A percentile compares a stretch with the other conserved stretches of the same genome.
phyloP scores from a whole-genome alignment of 2,329 filamentous ascomycete species.

The Sphaerostilbella broomeana region DNA sequence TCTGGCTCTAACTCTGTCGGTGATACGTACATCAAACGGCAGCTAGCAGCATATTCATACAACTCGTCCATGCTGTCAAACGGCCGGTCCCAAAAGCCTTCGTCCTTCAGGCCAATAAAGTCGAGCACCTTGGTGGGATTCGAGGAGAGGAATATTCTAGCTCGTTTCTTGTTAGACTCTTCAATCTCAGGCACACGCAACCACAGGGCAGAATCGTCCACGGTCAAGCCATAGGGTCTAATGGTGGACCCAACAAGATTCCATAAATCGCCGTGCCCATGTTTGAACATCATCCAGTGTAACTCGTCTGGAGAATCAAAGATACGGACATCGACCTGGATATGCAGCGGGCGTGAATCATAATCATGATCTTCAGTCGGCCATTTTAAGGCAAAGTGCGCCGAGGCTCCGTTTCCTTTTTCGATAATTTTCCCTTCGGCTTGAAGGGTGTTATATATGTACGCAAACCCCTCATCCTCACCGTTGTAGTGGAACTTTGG shows the following conservation, averaged over 20 bases:
- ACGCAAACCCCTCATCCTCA: slow-evolving; percentile 25
- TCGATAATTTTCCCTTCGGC: slow-evolving; percentile 35
- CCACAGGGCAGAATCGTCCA: slow-evolving; percentile 57
- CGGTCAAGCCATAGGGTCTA: slow-evolving; percentile 58
- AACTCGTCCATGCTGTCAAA: slow-evolving; percentile 51
- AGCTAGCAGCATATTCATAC: slow-evolving; percentile 54
- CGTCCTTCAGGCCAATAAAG: slow-evolving; percentile 55
- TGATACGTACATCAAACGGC: slow-evolving; percentile 50
- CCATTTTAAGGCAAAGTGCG: slow-evolving; percentile 51
- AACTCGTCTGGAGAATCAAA: slow-evolving; percentile 37
- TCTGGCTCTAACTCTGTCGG: slow-evolving; percentile 22
- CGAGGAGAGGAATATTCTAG: slow-evolving; percentile 53
- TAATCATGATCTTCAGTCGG: slow-evolving; percentile 23
- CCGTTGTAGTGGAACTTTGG: slow-evolving; percentile 17
- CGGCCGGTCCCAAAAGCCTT: slow-evolving; percentile 41
- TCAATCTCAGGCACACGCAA: slow-evolving; percentile 66
- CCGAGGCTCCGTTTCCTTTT: slow-evolving; percentile 22
- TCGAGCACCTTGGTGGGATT: slow-evolving; percentile 49
- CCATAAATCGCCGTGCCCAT: slow-evolving; percentile 66
- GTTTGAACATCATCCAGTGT: slow-evolving; percentile 61
- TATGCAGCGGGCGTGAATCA: slow-evolving; percentile 26
- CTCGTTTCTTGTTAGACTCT: slow-evolving; percentile 44
- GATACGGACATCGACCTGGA: slow-evolving; percentile 65
- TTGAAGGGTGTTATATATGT: slow-evolving; percentile 30
- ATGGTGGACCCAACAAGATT: slow-evolving; percentile 58